Conservation (phyloP, 441 rosid species). For the Populus trichocarpa region DNA sequence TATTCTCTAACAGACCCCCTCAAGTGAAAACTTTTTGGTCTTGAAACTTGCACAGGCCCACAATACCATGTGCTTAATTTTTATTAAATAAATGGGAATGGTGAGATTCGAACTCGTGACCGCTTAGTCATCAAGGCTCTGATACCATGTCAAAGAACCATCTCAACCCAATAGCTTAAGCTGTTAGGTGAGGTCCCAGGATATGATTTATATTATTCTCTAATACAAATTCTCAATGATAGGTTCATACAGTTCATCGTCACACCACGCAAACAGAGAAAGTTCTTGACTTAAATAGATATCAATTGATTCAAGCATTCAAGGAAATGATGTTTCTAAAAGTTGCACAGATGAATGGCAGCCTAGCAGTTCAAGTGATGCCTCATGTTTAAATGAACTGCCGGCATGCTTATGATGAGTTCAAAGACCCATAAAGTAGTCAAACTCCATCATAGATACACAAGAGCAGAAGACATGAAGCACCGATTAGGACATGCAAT, state of each 20-base stretch:
- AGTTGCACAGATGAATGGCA: not conserved
- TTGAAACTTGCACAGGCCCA: too few relatives aligned
- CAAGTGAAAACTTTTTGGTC: too few relatives aligned
- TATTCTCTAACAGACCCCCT: too few relatives aligned
- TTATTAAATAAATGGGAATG: too few relatives aligned
- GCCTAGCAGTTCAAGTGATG: not conserved
- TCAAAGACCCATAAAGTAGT: not conserved
- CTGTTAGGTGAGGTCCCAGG: too few relatives aligned
- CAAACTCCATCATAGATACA: not conserved
- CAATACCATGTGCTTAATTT: too few relatives aligned
- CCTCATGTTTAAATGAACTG: not conserved
- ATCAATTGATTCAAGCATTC: not conserved
- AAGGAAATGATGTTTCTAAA: not conserved
- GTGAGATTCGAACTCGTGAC: too few relatives aligned
- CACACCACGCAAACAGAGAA: not conserved
- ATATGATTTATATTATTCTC: too few relatives aligned
- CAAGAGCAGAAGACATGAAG: not conserved
- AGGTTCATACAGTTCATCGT: conserved; percentile 1
- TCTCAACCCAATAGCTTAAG: too few relatives aligned
- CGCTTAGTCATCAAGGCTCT: too few relatives aligned
- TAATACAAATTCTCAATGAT: not conserved
- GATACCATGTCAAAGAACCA: too few relatives aligned
- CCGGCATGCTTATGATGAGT: not conserved
- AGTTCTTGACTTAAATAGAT: not conserved
- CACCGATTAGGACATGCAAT: not conserved